Percentiles rank a stretch among this genome's conserved stretches.
phyloP scores from a whole-genome alignment of 306 rosid species.

The Erythrophleum fordii region DNA sequence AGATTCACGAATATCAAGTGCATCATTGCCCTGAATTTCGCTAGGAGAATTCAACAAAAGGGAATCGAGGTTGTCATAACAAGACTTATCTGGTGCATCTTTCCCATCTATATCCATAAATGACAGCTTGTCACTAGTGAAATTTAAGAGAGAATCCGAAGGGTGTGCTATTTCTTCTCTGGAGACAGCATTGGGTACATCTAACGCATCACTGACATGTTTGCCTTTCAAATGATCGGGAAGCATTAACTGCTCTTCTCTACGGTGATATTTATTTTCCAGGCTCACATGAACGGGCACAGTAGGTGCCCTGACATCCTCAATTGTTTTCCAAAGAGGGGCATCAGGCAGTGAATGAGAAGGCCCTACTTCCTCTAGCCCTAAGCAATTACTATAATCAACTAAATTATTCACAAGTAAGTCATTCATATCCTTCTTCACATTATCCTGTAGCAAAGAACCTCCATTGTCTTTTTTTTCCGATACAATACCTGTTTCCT shows the following conservation, averaged over 20 bases:
- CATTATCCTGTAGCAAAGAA: slow-evolving; percentile 23
- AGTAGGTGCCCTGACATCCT: slow-evolving; percentile 60
- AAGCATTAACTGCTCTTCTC: slow-evolving; percentile 24
- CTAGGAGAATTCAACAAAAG: slow-evolving; percentile 53
- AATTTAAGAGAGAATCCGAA: slow-evolving; percentile 50
- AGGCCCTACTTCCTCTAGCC: slow-evolving; percentile 47
- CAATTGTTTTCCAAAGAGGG: slow-evolving; percentile 65
- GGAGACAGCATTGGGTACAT: slow-evolving; percentile 34
- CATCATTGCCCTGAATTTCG: slow-evolving; percentile 48
- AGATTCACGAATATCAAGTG: slow-evolving; percentile 32
- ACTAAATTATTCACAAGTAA: slow-evolving; percentile 39
- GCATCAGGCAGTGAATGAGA: slow-evolving; percentile 48
- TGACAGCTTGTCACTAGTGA: slow-evolving; percentile 40
- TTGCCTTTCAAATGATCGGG: slow-evolving; percentile 37
- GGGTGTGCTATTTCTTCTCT: slow-evolving; percentile 39
- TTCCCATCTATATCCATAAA: slow-evolving; percentile 52
- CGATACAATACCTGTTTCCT: background rate
- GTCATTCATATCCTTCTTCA: slow-evolving; percentile 17
- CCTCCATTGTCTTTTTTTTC: background rate
- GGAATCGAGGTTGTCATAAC: slow-evolving; percentile 43
- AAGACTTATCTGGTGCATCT: slow-evolving; percentile 42
- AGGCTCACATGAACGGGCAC: slow-evolving; percentile 49
- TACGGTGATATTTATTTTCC: slow-evolving; percentile 31
- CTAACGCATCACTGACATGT: slow-evolving; percentile 31
- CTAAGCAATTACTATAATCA: slow-evolving; percentile 45